Evolutionary conservation across 2,329 filamentous ascomycete species (phyloP).

Genomic region (Raffaelea arxii): DNA sequence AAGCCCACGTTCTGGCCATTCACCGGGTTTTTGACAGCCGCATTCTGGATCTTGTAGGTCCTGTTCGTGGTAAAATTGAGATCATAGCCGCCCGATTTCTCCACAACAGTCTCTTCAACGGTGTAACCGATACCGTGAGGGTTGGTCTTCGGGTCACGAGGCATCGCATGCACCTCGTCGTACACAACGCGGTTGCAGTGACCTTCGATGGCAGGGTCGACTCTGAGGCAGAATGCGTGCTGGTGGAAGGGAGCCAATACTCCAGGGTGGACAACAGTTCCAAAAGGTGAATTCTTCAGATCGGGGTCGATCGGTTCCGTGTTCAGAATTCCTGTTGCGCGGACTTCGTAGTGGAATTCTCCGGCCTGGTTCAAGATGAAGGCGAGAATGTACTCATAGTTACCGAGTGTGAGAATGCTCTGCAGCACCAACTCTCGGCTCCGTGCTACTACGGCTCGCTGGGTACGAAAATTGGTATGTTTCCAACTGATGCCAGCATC

Average conservation of each 20-base stretch:
- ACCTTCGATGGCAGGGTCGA: conserved; percentile 55
- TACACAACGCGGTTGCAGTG: conserved; percentile 39
- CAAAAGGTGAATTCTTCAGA: conserved; percentile 39
- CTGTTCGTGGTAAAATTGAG: conserved; percentile 40
- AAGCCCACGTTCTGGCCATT: conserved; percentile 33
- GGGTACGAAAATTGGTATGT: conserved; percentile 56
- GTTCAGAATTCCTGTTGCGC: conserved; percentile 56
- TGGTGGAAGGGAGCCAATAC: conserved; percentile 61
- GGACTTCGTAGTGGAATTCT: conserved; percentile 48
- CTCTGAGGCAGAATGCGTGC: conserved; percentile 55
- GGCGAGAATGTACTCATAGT: conserved; percentile 54
- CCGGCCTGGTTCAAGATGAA: conserved; percentile 52
- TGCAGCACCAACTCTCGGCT: conserved; percentile 55
- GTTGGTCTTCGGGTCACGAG: conserved; percentile 28
- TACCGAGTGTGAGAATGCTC: conserved; percentile 57
- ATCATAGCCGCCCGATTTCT: conserved; percentile 31
- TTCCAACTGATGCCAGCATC: conserved; percentile 64
- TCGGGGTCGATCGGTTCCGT: conserved; percentile 47
- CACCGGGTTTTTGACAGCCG: conserved; percentile 27
- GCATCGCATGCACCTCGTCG: conserved; percentile 29
- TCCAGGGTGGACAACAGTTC: conserved; percentile 52
- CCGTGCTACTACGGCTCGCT: conserved; percentile 48
- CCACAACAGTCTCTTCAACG: conserved; percentile 25
- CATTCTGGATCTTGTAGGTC: conserved; percentile 38
- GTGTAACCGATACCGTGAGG: conserved; percentile 37